Base-by-base conservation (phyloP, 768 basidiomycete genomes). In the Mycena chlorophos region DNA sequence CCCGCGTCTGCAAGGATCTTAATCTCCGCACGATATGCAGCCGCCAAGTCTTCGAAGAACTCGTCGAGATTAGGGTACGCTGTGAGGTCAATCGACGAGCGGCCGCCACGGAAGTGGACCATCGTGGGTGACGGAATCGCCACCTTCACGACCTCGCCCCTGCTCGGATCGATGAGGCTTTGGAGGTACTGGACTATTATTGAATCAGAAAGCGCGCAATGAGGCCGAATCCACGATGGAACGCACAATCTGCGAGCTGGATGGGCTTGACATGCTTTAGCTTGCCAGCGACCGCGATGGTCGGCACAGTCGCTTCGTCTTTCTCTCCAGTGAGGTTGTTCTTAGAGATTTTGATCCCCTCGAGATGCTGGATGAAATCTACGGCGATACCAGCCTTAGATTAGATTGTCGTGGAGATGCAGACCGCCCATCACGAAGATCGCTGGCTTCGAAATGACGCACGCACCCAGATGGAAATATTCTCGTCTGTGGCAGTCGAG, bases 401-500 rank as follows among this genome's bases (percentile, higher is more conserved):
- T 17, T 13, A 2, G 4, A 19, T 29, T 29, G 38, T 10, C 14
- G 25, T 20, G 5, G 28, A 22, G 20, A 25, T 12, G n/a, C n/a
- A n/a, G n/a, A n/a, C n/a, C n/a, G n/a, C n/a, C n/a, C n/a, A n/a
- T n/a, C n/a, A n/a, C n/a, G n/a, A n/a, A n/a, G n/a, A n/a, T n/a
- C n/a, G n/a, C n/a, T n/a, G n/a, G n/a, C n/a, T n/a, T n/a, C n/a
- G n/a, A n/a, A n/a, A n/a, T n/a, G n/a, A n/a, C 2, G 23, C 5
- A 43, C 70, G 34, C 28, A 75, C 73, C 75, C 30, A 57, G 55
- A 55, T 59, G 62, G 40, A 60, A 63, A 46, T 58, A 60, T 51
- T 60, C 58, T 8, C 62, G 34, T 51, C 60, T 57, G 19, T 48
- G 10, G 5, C 8, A 42, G 22, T 25, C 55, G 25, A 60, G 31